Evolutionary conservation across 2,329 filamentous ascomycete genomes (phyloP).

Genomic region (Exophiala bonariae): DNA sequence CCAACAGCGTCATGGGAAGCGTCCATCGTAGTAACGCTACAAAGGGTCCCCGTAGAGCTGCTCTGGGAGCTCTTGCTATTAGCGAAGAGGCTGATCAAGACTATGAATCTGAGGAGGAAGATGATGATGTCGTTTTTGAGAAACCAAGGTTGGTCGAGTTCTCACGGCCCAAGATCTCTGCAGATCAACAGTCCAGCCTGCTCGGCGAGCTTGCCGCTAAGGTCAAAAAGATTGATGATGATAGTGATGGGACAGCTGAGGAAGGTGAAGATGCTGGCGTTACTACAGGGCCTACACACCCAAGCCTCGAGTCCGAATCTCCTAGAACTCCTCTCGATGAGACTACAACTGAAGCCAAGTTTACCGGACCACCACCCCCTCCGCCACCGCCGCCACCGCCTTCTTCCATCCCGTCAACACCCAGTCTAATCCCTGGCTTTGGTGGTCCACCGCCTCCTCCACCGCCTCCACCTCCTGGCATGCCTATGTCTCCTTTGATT

Average conservation of each 20-base stretch:
- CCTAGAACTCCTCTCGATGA: conserved; percentile 66
- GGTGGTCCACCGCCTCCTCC: conserved; percentile 50
- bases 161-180: conserved; percentile 67
- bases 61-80: conserved; percentile 36
- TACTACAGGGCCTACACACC: conserved; percentile 73
- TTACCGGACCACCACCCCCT: conserved; percentile 40
- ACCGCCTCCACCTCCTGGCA: conserved; percentile 43
- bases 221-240: conserved; percentile 72
- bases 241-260: conserved; percentile 51
- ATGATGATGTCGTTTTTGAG: conserved; percentile 69
- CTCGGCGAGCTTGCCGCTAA: conserved; percentile 72
- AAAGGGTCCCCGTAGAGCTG: conserved; percentile 37
- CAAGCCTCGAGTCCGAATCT: conserved; percentile 70
- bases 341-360: conserved; percentile 58
- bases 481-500: conserved; percentile 44
- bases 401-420: conserved; percentile 22
- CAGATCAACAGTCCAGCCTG: conserved; percentile 65
- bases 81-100: conserved; percentile 48
- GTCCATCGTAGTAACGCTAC: conserved; percentile 59
- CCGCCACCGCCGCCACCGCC: conserved; percentile 36
- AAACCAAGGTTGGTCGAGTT: conserved; percentile 79
- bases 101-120: conserved; percentile 55
- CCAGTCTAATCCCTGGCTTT: conserved; percentile 38
- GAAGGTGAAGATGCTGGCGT: conserved; percentile 57
- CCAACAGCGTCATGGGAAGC: conserved; percentile 71